Evolutionary conservation across 73 alveolate genomes (phyloP).

Genomic region (Uronychia binucleata): DNA sequence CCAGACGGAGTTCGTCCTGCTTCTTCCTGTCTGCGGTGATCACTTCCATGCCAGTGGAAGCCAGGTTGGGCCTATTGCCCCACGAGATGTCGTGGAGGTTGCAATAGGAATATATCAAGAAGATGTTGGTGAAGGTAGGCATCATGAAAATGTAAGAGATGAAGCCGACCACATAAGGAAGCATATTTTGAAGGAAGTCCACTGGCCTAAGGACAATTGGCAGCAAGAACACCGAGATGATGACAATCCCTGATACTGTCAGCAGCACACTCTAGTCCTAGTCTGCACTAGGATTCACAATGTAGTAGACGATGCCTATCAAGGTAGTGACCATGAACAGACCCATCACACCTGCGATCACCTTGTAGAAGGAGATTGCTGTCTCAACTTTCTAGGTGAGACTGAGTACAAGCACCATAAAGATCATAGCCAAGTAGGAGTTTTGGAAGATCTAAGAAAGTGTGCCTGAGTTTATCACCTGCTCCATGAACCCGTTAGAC

Average conservation of each 20-base stretch:
- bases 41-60: conserved; percentile 14
- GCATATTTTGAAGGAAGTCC: conserved; percentile 7
- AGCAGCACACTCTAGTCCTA: not conserved
- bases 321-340: not conserved
- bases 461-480: not conserved
- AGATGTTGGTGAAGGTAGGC: conserved; percentile 38
- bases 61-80: conserved; percentile 72
- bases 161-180: not conserved
- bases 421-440: not conserved
- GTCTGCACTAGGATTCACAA: not conserved
- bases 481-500: not conserved
- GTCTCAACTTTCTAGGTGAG: not conserved
- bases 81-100: conserved; percentile 75
- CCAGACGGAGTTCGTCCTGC: not conserved
- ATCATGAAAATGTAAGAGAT: not conserved
- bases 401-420: not conserved
- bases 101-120: conserved; percentile 65
- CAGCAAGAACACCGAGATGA: conserved; percentile 14
- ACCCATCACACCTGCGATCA: conserved; percentile 4
- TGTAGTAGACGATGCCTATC: not conserved
- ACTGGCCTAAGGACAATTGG: conserved; percentile 57
- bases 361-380: not conserved
- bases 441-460: not conserved
- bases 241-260: conserved; percentile 21
- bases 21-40: not conserved